A percentile compares a stretch with the other conserved stretches of the same genome.
Evolutionary conservation across 441 rosid species (phyloP).

Genomic region (Erodium trifolium): DNA sequence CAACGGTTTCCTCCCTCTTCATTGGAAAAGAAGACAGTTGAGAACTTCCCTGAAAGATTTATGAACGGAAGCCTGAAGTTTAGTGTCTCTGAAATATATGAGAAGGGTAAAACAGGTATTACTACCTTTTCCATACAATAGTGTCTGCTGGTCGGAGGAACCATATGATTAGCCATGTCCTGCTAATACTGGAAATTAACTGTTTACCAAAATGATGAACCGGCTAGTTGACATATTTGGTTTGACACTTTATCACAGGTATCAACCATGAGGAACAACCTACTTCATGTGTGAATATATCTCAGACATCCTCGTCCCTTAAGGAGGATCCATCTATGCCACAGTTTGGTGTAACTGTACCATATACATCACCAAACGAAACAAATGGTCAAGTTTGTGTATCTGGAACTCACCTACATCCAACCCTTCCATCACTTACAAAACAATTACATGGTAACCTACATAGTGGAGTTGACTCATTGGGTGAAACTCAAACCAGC

Average conservation of each 20-base stretch:
- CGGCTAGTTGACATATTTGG: conserved; percentile 16
- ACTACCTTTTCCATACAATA: conserved; percentile 15
- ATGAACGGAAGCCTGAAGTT: conserved; percentile 50
- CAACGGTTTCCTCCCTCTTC: conserved; percentile 41
- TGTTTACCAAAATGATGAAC: conserved; percentile 9
- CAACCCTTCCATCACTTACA: conserved; percentile 32
- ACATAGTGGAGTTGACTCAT: conserved; percentile 49
- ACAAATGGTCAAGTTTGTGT: conserved; percentile 45
- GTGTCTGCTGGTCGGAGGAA: neutral
- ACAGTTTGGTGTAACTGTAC: conserved; percentile 36
- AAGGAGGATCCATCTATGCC: conserved; percentile 53
- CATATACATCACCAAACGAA: conserved; percentile 43
- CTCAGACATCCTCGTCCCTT: conserved; percentile 34
- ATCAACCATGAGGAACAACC: conserved; percentile 38
- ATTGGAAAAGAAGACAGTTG: conserved; percentile 50
- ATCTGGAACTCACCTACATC: conserved; percentile 35
- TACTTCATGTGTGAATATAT: conserved; percentile 35
- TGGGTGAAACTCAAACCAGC: conserved; percentile 38
- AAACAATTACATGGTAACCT: conserved; percentile 43
- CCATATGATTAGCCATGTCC: conserved; percentile 9
- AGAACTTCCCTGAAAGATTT: conserved; percentile 49
- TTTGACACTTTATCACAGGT: conserved; percentile 40
- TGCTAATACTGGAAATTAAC: conserved; percentile 13
- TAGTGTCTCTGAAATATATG: conserved; percentile 35
- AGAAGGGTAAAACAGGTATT: conserved; percentile 60